These are phyloP conservation scores for Phialophora verrucosa DNA, from an alignment of 2,329 filamentous ascomycete genomes.

Conservation along the genomic window DNA sequence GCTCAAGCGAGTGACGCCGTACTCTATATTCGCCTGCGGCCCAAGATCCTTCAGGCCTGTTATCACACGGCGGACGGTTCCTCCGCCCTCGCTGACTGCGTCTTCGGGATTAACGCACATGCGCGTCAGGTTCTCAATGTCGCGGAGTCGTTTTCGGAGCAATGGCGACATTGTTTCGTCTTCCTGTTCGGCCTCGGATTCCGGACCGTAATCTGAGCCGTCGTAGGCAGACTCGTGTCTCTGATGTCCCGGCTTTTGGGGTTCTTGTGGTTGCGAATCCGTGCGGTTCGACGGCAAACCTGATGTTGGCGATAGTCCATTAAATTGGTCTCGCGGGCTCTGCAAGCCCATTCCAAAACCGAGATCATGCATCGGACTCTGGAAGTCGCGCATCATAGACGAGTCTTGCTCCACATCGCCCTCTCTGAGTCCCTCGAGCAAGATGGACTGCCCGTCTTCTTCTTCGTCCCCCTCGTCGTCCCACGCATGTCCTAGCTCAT, in stretches of 20 bases:
- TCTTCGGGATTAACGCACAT: conserved; percentile 43
- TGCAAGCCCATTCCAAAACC: conserved; percentile 33
- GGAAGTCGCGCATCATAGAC: conserved; percentile 17
- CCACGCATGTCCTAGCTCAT: conserved; percentile 67
- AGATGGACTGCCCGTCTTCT: conserved; percentile 51
- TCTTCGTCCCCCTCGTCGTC: conserved; percentile 57
- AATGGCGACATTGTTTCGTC: conserved; percentile 58
- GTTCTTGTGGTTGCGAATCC: conserved; percentile 46
- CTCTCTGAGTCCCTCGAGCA: conserved; percentile 44
- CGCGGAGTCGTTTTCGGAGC: conserved; percentile 61
- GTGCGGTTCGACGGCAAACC: conserved; percentile 47
- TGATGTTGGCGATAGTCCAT: conserved; percentile 22
- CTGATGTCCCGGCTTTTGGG: conserved; percentile 46
- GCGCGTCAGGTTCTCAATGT: conserved; percentile 61
- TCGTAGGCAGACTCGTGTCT: conserved; percentile 58
- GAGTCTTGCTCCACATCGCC: conserved; percentile 40
- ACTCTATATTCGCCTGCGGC: conserved; percentile 62
- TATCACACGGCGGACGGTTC: conserved; percentile 59
- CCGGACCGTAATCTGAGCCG: conserved; percentile 63
- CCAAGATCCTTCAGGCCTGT: conserved; percentile 60
- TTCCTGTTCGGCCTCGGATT: conserved; percentile 60
- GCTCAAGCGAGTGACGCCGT: conserved; percentile 61
- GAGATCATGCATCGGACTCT: conserved; percentile 37
- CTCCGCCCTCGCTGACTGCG: conserved; percentile 55
- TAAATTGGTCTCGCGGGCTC: conserved; percentile 35